These are phyloP conservation scores for Hepatocystis sp. DNA, from an alignment of 169 alveolate genomes.

Conservation along the genomic window DNA sequence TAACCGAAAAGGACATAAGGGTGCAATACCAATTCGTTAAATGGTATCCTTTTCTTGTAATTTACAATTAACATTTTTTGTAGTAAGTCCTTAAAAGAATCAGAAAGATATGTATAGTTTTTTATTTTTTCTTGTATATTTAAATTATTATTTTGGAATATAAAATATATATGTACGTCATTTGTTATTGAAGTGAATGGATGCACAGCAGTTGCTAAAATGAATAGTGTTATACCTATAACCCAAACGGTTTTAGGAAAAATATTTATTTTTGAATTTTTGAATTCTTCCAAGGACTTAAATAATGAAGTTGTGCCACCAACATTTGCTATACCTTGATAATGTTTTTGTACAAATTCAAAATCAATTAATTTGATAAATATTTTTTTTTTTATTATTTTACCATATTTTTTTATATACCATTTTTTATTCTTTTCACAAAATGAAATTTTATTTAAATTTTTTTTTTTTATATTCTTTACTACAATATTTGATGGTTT, in stretches of 20 bases:
- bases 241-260: slow-evolving; percentile 41
- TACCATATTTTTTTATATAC: slow-evolving; percentile 23
- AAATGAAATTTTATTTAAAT: slow-evolving; percentile 24
- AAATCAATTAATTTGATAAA: slow-evolving; percentile 44
- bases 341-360: slow-evolving; percentile 33
- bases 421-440: slow-evolving; percentile 26
- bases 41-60: slow-evolving; percentile 6
- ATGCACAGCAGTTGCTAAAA: slow-evolving; percentile 42
- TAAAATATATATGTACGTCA: slow-evolving; percentile 36
- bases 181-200: slow-evolving; percentile 45
- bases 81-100: slow-evolving; percentile 34
- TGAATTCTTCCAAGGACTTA: slow-evolving; percentile 53
- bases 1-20: slow-evolving; percentile 44
- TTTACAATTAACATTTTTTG: slow-evolving; percentile 34
- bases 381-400: slow-evolving; percentile 16
- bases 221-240: slow-evolving; percentile 49
- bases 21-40: slow-evolving; percentile 18
- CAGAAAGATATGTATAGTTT: slow-evolving; percentile 20
- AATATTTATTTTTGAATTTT: slow-evolving; percentile 28
- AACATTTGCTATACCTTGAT: slow-evolving; percentile 15
- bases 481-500: slow-evolving; percentile 64
- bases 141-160: slow-evolving; percentile 23
- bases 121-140: slow-evolving; percentile 3
- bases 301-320: slow-evolving; percentile 70
- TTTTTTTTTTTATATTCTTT: slow-evolving; percentile 32